A percentile compares a stretch with the other conserved stretches of the same genome.
Conservation (phyloP, 139 green algal species). For the Nannochloris sp. region DNA sequence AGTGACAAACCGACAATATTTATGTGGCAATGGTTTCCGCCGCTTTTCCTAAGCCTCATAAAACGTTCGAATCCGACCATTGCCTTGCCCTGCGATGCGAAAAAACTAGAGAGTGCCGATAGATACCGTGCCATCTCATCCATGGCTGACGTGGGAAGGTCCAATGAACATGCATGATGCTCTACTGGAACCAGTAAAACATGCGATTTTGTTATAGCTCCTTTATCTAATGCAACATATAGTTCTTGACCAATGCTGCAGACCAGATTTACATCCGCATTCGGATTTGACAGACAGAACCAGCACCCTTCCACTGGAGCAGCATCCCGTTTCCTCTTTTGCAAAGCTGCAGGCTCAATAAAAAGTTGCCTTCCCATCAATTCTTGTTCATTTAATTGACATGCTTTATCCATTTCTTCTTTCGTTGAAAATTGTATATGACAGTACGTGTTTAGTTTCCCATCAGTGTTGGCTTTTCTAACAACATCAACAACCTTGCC, state of each 20-base stretch:
- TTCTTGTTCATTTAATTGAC: constrained; percentile 37
- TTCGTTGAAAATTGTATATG: constrained; percentile 53
- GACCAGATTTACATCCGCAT: constrained; percentile 49
- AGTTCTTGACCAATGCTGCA: constrained; percentile 56
- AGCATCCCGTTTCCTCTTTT: not conserved
- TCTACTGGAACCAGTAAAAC: constrained; percentile 84
- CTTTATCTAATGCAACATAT: constrained; percentile 81
- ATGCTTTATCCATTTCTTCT: constrained; percentile 39
- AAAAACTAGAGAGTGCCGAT: constrained; percentile 54
- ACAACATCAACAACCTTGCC: constrained; percentile 54
- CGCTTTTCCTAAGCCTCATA: constrained; percentile 55
- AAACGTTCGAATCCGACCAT: constrained; percentile 85
- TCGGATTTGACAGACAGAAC: constrained; percentile 71
- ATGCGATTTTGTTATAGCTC: constrained; percentile 62
- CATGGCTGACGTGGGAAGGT: constrained; percentile 30
- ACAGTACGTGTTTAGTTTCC: constrained; percentile 40
- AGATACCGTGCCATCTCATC: constrained; percentile 66
- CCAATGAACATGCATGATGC: constrained; percentile 59
- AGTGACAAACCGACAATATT: constrained; percentile 59
- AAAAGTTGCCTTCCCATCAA: constrained; percentile 49
- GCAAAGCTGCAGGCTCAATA: constrained; percentile 31
- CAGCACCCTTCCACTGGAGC: constrained; percentile 68
- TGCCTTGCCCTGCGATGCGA: constrained; percentile 40
- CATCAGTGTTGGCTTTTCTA: constrained; percentile 26
- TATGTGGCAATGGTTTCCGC: constrained; percentile 86